A percentile compares a stretch with the other conserved stretches of the same genome.
Conservation (phyloP, 1,284 basidiomycete genomes). For the Apiotrichum siamense region DNA sequence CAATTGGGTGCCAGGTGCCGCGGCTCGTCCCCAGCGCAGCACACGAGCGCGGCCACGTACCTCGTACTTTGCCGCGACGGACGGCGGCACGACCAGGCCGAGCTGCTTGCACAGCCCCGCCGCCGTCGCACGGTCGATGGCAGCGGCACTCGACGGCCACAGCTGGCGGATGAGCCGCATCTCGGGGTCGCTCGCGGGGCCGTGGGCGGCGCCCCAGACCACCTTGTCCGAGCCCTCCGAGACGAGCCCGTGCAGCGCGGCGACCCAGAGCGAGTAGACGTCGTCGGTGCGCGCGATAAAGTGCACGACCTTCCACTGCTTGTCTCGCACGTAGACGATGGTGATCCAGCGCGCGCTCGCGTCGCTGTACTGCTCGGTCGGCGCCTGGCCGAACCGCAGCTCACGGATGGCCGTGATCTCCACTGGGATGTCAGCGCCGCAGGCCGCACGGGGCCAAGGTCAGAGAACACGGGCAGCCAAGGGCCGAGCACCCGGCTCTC, state of each 20-base stretch:
- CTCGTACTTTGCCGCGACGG: constrained; percentile 3
- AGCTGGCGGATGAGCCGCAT: constrained; percentile 40
- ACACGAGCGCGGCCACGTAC: too few relatives aligned
- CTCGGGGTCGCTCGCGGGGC: constrained; percentile 40
- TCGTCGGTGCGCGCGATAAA: constrained; percentile 70
- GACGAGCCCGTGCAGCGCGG: constrained; percentile 49
- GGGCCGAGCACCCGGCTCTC: neutral
- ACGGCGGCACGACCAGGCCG: constrained; percentile 23
- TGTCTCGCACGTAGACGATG: constrained; percentile 51
- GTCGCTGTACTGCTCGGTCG: constrained; percentile 50
- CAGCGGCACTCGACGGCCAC: constrained; percentile 35
- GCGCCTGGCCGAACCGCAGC: constrained; percentile 69
- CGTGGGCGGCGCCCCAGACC: constrained; percentile 25
- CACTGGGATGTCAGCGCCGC: constrained; percentile 52
- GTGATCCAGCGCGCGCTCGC: constrained; percentile 51
- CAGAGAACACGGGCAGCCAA: too few relatives aligned
- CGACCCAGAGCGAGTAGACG: constrained; percentile 55
- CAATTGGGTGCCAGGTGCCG: too few relatives aligned
- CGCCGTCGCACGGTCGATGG: constrained; percentile 29
- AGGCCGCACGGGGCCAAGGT: too few relatives aligned
- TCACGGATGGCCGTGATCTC: constrained; percentile 88
- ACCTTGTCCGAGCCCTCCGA: constrained; percentile 31
- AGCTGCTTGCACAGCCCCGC: constrained; percentile 64
- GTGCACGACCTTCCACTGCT: constrained; percentile 85
- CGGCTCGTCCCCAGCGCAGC: too few relatives aligned